Base-by-base conservation (phyloP, 2,329 filamentous ascomycete genomes). In the Ceratocystiopsis minuta region DNA sequence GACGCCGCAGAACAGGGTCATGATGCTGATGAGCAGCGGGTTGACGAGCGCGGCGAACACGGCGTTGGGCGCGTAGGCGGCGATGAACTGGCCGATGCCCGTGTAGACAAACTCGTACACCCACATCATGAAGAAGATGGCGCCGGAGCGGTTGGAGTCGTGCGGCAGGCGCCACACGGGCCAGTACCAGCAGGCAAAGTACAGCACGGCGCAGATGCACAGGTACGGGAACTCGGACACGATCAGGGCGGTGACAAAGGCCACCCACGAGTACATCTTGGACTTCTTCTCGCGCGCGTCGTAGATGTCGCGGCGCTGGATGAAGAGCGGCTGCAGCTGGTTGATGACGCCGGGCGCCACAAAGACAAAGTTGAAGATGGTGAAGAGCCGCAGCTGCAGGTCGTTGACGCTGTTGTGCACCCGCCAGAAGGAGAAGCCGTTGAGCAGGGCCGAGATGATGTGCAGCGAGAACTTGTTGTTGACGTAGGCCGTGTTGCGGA, bases 1-100 rank as follows among this genome's bases (percentile, higher is more conserved):
- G 2, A 85, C 78, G 48, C 80, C 80, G 50, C 79, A 85, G 61
- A 87, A 86, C 2, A 69, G 70, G 10, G 82, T 66, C 3, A 84
- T 61, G 34, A 74, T 55, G 52, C 66, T 64, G 42, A 76, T 58
- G 15, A 75, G 40, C 0, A 76, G 52, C 0, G 71, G 71, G 47
- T 75, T 75, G 46, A 67, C 64, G 3, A 76, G 60, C 0, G 68
- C 60, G 0, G 73, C 72, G 34, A 75, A 75, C 6, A 73, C 65
- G 24, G 66, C 70, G 46, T 73, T 76, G 0, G 72, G 73, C 0
- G 72, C 68, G 45, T 75, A 77, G 1, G 73, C 72, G 0, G 71
- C 70, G 15, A 76, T 60, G 50, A 74, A 71, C 49, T 78, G 74
- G 0, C 73, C 75, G 38, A 80, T 70, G 1, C 67, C 66, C 0